A percentile compares a stretch with the other conserved stretches of the same genome.
phyloP scores from a whole-genome alignment of 106 monocot species.

The Dendrobium nobile region DNA sequence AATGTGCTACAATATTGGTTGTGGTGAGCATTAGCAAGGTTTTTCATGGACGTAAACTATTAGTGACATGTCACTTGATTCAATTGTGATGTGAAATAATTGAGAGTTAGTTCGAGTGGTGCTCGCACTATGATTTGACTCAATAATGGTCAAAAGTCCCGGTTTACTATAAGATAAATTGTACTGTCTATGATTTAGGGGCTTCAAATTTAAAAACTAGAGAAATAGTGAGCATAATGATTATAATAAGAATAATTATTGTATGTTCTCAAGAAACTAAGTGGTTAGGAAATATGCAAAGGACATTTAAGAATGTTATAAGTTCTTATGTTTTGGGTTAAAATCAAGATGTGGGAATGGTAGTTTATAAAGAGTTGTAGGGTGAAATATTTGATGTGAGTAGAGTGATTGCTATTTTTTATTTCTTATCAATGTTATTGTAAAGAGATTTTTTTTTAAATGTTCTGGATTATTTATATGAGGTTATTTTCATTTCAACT shows the following conservation, averaged over 20 bases:
- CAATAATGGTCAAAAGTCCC: too few relatives aligned
- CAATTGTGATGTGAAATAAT: not conserved
- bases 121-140: not conserved
- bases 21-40: not conserved
- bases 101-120: not conserved
- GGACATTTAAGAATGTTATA: not conserved
- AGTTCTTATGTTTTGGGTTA: not conserved
- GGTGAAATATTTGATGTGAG: not conserved
- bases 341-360: not conserved
- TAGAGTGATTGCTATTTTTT: not conserved
- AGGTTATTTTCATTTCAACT: too few relatives aligned
- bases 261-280: not conserved
- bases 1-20: not conserved
- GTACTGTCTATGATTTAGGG: too few relatives aligned
- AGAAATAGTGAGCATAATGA: too few relatives aligned
- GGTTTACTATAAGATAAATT: too few relatives aligned
- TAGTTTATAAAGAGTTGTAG: not conserved
- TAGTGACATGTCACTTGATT: not conserved
- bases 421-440: not conserved
- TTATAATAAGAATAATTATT: not conserved
- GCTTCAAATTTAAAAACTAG: too few relatives aligned
- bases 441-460: not conserved
- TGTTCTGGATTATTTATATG: too few relatives aligned
- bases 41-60: not conserved
- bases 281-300: not conserved